Conservation (phyloP, 139 green algal species). For the Astrephomene gubernaculifera region DNA sequence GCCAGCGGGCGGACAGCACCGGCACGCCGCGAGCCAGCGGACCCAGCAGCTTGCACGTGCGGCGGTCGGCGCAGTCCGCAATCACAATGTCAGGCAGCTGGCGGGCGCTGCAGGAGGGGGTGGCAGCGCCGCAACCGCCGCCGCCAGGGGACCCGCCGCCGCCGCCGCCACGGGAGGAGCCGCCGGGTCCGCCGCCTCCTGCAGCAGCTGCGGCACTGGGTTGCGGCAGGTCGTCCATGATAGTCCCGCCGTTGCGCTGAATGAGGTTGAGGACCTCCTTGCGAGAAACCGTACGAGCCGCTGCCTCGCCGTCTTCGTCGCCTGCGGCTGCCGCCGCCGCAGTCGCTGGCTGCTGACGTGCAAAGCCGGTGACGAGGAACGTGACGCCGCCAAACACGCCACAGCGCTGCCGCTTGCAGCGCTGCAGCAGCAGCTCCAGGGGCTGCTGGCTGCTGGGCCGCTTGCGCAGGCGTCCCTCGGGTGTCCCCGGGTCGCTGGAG, state of each 20-base stretch:
- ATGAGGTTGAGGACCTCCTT: constrained; percentile 25
- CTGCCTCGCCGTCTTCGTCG: not conserved
- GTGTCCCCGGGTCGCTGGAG: constrained; percentile 24
- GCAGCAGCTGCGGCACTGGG: not conserved
- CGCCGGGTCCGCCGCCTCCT: no score
- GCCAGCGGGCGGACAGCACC: constrained; percentile 34
- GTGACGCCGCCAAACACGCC: constrained; percentile 28
- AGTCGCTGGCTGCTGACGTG: not conserved
- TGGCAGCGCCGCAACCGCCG: not conserved
- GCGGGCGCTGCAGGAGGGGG: not conserved
- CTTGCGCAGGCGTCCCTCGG: constrained; percentile 19
- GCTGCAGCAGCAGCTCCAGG: constrained; percentile 1
- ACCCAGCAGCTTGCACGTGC: constrained; percentile 35
- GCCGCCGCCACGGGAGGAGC: not conserved
- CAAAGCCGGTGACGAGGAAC: constrained; percentile 34
- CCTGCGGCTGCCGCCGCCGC: not conserved
- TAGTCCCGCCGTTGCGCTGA: constrained; percentile 4
- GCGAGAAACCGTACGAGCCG: not conserved
- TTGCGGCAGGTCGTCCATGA: constrained; percentile 39
- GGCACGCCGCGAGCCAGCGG: constrained; percentile 33
- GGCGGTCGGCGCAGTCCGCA: constrained; percentile 7
- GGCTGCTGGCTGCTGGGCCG: not conserved
- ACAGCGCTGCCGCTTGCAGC: constrained; percentile 34
- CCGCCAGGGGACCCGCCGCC: not conserved
- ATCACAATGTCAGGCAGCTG: constrained; percentile 31